These are phyloP conservation scores for Pulveroboletus sp. DNA, from an alignment of 768 basidiomycete genomes.

Conservation along the genomic window DNA sequence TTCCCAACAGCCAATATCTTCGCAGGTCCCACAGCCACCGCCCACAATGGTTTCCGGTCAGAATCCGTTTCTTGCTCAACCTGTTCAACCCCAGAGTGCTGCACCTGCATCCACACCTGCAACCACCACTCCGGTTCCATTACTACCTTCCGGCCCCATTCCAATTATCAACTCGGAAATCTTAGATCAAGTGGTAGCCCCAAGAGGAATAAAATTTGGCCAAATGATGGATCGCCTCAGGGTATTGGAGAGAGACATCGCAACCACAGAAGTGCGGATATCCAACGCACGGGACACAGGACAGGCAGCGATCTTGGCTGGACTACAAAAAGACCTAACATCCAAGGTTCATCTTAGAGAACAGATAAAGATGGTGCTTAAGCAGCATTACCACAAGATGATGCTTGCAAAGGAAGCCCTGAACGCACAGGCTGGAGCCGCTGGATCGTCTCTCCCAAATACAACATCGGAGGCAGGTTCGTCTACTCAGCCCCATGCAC, in stretches of 20 bases:
- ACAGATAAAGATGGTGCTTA: constrained; percentile 14
- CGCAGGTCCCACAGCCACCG: constrained; percentile 19
- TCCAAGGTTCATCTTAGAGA: constrained; percentile 1
- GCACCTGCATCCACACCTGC: constrained; percentile 5
- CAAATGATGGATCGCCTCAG: constrained; percentile 24
- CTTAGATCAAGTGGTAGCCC: constrained; percentile 13
- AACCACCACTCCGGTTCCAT: constrained; percentile 5
- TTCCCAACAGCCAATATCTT: constrained; percentile 13
- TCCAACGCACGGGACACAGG: constrained; percentile 14
- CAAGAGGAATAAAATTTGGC: constrained; percentile 12
- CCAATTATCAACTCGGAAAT: constrained; percentile 1
- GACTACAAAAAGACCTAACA: constrained; percentile 10
- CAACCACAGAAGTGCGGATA: constrained; percentile 12
- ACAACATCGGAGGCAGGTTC: constrained; percentile 7
- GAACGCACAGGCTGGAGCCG: constrained; percentile 4
- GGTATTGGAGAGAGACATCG: constrained; percentile 15
- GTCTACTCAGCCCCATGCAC: constrained; percentile 8
- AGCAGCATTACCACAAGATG: constrained; percentile 14
- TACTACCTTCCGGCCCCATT: constrained; percentile 5
- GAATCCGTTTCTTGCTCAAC: constrained; percentile 8
- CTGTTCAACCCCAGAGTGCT: constrained; percentile 3
- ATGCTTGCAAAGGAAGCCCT: constrained; percentile 6
- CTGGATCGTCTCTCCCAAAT: constrained; percentile 2
- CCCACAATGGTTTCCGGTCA: constrained; percentile 3
- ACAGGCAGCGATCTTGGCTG: constrained; percentile 10